Evolutionary conservation across 164 flowering plant species (phyloP), one percentile per base, ranked within the genome.

Genomic region (Pachysandra terminalis): DNA sequence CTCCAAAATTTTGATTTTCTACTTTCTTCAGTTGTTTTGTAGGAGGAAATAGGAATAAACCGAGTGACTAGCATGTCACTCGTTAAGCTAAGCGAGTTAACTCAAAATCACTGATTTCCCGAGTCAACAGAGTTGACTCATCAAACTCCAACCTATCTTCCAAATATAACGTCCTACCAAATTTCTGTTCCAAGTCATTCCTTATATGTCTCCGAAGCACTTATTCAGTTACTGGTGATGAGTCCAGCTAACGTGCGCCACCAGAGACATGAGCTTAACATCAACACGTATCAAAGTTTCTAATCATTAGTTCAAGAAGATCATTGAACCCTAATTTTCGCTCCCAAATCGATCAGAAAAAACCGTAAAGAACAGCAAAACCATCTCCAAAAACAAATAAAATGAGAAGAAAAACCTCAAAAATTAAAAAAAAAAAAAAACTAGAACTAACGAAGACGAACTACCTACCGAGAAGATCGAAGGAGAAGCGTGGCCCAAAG

Each of bases 401-500:
- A 28, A 63, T 24, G 40, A 24, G 7, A 22, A 65, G 10, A 24
- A n/a, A 27, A 19, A 7, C 21, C 23, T 37, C 56, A 60, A 57
- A 45, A 32, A 45, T 12, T 12, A 45, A 45, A 45, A 45, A 13
- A 45, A 45, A 45, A 13, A 5, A 45, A 64, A n/a, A 62, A 23
- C 21, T 54, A 40, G 57, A 25, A 67, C 21, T 14, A 68, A 25
- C 56, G 41, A 9, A 48, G 21, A 22, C 27, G 22, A 66, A 15
- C 17, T 9, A 64, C 81, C 37, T 74, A 90, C 97, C 81, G 95
- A 87, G 63, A 84, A 78, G 37, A 74, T 65, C 9, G 95, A 87
- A 65, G 95, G 82, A 2, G 81, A 85, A 27, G 93, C 94, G 61
- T 81, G 84, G 70, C 89, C 71, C 54, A 81, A 71, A 0, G 90